Evolutionary conservation across 306 rosid genomes (phyloP).

Genomic region (Quercus engelmannii): DNA sequence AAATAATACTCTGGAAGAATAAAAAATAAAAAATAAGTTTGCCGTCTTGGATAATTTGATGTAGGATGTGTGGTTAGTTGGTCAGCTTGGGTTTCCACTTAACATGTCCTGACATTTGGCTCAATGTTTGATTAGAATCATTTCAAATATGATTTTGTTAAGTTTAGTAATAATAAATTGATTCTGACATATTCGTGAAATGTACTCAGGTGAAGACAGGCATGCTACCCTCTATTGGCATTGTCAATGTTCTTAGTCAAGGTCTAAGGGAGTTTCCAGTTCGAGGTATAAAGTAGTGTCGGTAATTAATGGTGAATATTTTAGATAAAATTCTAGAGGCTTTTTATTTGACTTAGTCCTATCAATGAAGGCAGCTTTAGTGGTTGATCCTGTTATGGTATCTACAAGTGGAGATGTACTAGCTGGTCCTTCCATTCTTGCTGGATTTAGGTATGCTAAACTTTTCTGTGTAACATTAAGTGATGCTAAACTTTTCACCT

Average conservation of each 20-base stretch:
- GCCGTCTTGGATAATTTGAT: neutral
- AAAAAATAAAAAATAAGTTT: neutral
- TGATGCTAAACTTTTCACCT: neutral
- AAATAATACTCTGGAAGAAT: neutral
- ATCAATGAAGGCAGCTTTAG: constrained; percentile 77
- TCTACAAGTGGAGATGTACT: constrained; percentile 89
- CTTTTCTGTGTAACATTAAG: neutral
- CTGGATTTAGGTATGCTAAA: constrained; percentile 58
- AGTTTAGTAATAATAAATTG: constrained; percentile 1
- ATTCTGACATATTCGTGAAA: constrained; percentile 21
- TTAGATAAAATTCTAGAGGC: constrained; percentile 13
- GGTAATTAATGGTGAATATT: constrained; percentile 2
- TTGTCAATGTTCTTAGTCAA: constrained; percentile 58
- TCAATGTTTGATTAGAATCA: neutral
- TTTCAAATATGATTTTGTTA: neutral
- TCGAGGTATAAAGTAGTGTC: constrained; percentile 52
- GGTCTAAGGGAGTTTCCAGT: constrained; percentile 65
- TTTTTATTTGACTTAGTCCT: constrained; percentile 26
- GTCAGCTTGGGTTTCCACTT: constrained; percentile 9
- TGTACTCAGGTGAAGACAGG: constrained; percentile 82
- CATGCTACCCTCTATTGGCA: constrained; percentile 68
- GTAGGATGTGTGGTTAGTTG: neutral
- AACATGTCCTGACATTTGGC: constrained; percentile 2
- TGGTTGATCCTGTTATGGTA: constrained; percentile 96
- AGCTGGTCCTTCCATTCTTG: constrained; percentile 65